Evolutionary conservation across 257 asterid genomes (phyloP), one percentile per base, ranked within the genome.

Genomic region (Striga asiatica): DNA sequence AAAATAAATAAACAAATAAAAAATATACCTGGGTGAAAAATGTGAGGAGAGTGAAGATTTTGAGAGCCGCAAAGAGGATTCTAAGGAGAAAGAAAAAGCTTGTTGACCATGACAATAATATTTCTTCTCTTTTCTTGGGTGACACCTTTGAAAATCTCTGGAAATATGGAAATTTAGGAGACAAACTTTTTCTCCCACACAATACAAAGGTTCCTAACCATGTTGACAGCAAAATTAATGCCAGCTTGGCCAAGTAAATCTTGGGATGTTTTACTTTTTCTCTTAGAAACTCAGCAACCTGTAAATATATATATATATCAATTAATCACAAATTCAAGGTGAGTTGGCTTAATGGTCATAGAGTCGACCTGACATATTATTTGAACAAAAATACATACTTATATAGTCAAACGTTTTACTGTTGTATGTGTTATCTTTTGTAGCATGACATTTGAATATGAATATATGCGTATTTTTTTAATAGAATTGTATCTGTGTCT

Each of bases 1-100:
- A n/a, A 7, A 7, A 27, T 27, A 34, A 8, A 34, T 34, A 4
- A 34, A 34, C 6, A 7, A 34, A 34, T 34, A 34, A 34, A 34
- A 2, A 27, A 27, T 29, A 5, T 66, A 80, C 94, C 89, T 78
- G 78, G 2, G 86, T 71, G 74, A 80, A 83, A 57, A 71, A 83
- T 0, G 45, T 50, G 20, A 83, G 75, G 6, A 57, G 77, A 37
- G 65, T 60, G 58, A 80, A 73, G 32, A 76, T 1, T 50, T 83
- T 83, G 6, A 68, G 24, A 24, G 68, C 70, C 1, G 45, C 18
- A 56, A 58, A 83, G 14, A 80, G 62, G 41, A 78, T 66, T 25
- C 80, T 74, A 22, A 71, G 8, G 51, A 72, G 81, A 11, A 29
- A 62, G 38, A 80, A 62, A 18, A 1, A 54, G 68, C 81, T 76